Evolutionary conservation across 192 early-diverging fungal genomes (phyloP), one percentile per base, ranked within the genome.

Genomic region (Podila clonocystis): DNA sequence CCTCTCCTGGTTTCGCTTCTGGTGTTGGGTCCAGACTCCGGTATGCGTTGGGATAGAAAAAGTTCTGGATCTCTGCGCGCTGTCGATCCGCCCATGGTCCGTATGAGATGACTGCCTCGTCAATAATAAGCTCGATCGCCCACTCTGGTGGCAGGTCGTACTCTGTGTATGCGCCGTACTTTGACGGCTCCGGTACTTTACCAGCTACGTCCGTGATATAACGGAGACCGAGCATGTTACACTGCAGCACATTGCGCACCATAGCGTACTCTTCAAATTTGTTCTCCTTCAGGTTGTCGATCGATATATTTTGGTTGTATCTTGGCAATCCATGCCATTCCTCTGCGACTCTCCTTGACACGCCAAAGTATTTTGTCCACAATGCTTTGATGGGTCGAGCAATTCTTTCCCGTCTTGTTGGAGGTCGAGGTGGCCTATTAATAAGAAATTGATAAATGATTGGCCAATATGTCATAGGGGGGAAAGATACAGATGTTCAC

Each of bases 71-170:
- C 48, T 86, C 50, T 13, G 82, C 55, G 33, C 93, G 83, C 63
- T 95, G 94, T 28, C 92, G 85, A 75, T 94, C 91, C 15, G 92
- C 87, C 94, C 94, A 95, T 19, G 94, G 94, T 2, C 94, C 94
- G 65, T 95, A 95, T 49, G 91, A 86, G 1, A 94, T 63, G 8
- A 86, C 82, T 7, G 84, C 91, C 72, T 91, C 87, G 33, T 75
- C 66, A 48, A 91, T 68, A 34, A 79, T 75, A 24, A 95, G n/a
- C 4, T 91, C 88, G 5, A 91, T 67, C 5, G 89, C 89, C 92
- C 92, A 95, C 74, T 93, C 90, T 29, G 94, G 92, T 9, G 87
- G 78, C 7, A 85, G 75, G n/a, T 88, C 89, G 13, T 67, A 67
- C 13, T 87, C 84, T 6, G 67, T 26, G 19, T 79, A 22, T 13